Evolutionary conservation across 2,329 filamentous ascomycete species (phyloP), one percentile per base, ranked within the genome.

Genomic region (Onygenales sp.): DNA sequence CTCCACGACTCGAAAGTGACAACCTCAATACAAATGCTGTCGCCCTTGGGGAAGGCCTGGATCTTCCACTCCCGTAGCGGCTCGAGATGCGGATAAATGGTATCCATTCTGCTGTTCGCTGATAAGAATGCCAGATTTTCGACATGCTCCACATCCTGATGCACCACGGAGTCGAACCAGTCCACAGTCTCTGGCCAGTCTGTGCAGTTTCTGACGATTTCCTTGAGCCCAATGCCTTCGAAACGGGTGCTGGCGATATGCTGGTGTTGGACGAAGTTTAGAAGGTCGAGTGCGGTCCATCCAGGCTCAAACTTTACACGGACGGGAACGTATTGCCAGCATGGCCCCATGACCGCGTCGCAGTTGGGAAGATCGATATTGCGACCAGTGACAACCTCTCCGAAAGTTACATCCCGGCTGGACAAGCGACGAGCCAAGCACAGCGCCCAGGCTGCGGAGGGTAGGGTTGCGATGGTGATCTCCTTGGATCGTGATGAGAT

Each of bases 271-370:
- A 80, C 69, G 54, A 68, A 59, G 10, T 67, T 61, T n/a, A 80
- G 67, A 5, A 80, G 67, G 48, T 80, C 73, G 2, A 65, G 44
- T 0, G 66, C 74, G 1, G 70, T 77, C 72, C 75, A 76, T 4
- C 61, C 59, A 0, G 65, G 47, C 2, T 71, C 66, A 60, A 84
- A 78, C 32, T 67, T 67, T 10, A 84, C 74, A 10, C 82, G 75
- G 37, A 83, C 72, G 1, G 82, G 82, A 1, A 81, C 74, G 63
- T 83, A 82, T 61, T 84, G 80, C 76, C 80, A 84, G 52, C 78
- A 81, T 1, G 82, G 82, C 0, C 82, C 82, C 46, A 78, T 73
- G 52, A 84, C 76, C 42, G 69, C 64, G 55, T 81, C 77, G 8
- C 74, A 73, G 55, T 70, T 69, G 13, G 73, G 65, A 1, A 81